Evolutionary conservation across 805 yeast species (phyloP), one percentile per base, ranked within the genome.

Genomic region (Ogataea polymorpha): DNA sequence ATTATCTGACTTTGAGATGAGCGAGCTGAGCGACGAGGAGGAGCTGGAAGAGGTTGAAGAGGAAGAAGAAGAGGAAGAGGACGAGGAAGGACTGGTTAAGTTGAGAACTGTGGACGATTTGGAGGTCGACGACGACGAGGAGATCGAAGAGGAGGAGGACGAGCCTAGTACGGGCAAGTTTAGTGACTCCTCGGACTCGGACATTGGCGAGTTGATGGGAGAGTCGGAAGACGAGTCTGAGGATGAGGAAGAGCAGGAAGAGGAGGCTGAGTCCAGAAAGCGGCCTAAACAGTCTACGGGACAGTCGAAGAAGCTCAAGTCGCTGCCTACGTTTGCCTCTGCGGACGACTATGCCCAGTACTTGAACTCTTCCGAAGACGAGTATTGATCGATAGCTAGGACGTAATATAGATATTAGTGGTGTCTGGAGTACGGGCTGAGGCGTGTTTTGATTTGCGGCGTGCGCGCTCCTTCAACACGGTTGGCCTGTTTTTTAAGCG

Each of bases 271-370:
- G 35, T 42, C 46, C 36, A 57, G 39, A 16, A 42, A 40, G 31
- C 51, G 50, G 57, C 55, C 62, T 42, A 65, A 66, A 31, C 39
- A 46, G 35, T 11, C 34, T 10, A n/a, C 37, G 11, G 21, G 44
- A 34, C 78, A 71, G 58, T 64, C 70, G 33, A 80, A 76, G 61
- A 66, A 85, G 55, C 80, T 76, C 56, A 78, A 40, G 35, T 12
- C 74, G 34, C 68, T 90, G 45, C 97, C 97, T 16, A 71, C 80
- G 15, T 90, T 88, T 67, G 97, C 96, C 1, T 81, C 89, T 33
- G 95, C 81, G 8, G 96, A 86, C 30, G 96, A 86, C 46, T 89
- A 88, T 59, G 82, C 91, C 20, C 71, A 86, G 57, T 82, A 80
- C 52, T 65, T 86, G 60, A 72, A 72, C 12, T 86, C 82, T 21